phyloP scores from a whole-genome alignment of 2,329 filamentous ascomycete species.

The Aspergillus nomiae region DNA sequence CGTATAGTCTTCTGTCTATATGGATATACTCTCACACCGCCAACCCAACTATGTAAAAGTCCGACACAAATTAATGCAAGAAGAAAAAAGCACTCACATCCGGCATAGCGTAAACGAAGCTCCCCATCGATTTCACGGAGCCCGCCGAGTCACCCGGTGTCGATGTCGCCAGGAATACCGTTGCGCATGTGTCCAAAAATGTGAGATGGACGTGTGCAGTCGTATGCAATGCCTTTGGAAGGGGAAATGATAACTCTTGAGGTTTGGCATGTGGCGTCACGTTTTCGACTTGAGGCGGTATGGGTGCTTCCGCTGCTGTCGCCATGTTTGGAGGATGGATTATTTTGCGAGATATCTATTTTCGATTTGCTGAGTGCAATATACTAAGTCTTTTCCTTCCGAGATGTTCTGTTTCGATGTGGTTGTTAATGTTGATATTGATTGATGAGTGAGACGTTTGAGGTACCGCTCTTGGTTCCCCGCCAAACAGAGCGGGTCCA shows the following conservation, averaged over 20 bases:
- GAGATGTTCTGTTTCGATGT: not conserved
- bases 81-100: constrained; percentile 63
- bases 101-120: constrained; percentile 90
- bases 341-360: not conserved
- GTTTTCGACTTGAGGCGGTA: constrained; percentile 19
- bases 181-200: constrained; percentile 52
- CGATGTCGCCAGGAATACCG: constrained; percentile 61
- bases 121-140: constrained; percentile 66
- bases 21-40: not conserved
- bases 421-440: not conserved
- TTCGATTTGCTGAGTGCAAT: not conserved
- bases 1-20: not conserved
- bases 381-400: not conserved
- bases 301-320: constrained; percentile 10
- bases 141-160: constrained; percentile 45
- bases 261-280: constrained; percentile 41
- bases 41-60: not conserved
- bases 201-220: constrained; percentile 62
- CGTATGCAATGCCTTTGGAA: constrained; percentile 59
- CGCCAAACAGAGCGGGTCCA: constrained; percentile 3
- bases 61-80: not conserved
- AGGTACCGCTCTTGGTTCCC: constrained; percentile 6
- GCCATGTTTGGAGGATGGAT: constrained; percentile 15
- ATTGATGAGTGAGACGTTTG: not conserved
- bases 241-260: constrained; percentile 58